phyloP scores from a whole-genome alignment of 2,329 filamentous ascomycete genomes.

The Ophiocordyceps camponoti-floridani region DNA sequence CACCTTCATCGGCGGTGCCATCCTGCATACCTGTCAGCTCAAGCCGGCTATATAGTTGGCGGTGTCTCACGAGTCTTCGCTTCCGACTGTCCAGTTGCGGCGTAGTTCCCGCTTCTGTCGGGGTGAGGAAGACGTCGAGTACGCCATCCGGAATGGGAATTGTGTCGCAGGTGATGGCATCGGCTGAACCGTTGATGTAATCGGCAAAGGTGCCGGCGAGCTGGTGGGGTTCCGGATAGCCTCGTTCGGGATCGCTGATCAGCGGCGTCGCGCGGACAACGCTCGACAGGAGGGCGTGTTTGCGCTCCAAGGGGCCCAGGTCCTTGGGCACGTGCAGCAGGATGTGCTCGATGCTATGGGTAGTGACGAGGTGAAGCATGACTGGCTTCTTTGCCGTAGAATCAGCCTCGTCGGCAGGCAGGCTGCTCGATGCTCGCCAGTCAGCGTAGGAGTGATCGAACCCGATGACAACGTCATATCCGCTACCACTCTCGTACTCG shows the following conservation, averaged over 20 bases:
- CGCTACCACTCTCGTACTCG: constrained; percentile 17
- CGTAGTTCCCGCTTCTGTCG: constrained; percentile 14
- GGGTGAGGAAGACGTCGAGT: constrained; percentile 27
- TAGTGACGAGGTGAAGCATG: constrained; percentile 29
- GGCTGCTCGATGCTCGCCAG: constrained; percentile 11
- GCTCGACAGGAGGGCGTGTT: constrained; percentile 22
- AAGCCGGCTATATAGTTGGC: background rate
- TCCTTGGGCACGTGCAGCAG: constrained; percentile 22
- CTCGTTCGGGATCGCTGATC: constrained; percentile 21
- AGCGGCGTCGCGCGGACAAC: constrained; percentile 18
- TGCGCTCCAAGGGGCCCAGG: constrained; percentile 23
- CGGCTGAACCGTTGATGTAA: constrained; percentile 20
- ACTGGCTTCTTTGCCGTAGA: constrained; percentile 16
- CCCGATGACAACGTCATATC: constrained; percentile 32
- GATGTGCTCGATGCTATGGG: constrained; percentile 37
- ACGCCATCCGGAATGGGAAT: constrained; percentile 27
- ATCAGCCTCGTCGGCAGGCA: constrained; percentile 1
- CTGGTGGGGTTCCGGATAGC: constrained; percentile 23
- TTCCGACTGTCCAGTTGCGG: constrained; percentile 18
- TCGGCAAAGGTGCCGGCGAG: constrained; percentile 28
- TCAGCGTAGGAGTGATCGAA: constrained; percentile 32
- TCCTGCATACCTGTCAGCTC: constrained; percentile 9
- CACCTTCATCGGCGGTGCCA: constrained; percentile 12
- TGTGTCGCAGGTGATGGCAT: constrained; percentile 26
- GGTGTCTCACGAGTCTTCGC: constrained; percentile 25